Evolutionary conservation across 2,329 filamentous ascomycete species (phyloP).

Genomic region (Blastomyces silverae): DNA sequence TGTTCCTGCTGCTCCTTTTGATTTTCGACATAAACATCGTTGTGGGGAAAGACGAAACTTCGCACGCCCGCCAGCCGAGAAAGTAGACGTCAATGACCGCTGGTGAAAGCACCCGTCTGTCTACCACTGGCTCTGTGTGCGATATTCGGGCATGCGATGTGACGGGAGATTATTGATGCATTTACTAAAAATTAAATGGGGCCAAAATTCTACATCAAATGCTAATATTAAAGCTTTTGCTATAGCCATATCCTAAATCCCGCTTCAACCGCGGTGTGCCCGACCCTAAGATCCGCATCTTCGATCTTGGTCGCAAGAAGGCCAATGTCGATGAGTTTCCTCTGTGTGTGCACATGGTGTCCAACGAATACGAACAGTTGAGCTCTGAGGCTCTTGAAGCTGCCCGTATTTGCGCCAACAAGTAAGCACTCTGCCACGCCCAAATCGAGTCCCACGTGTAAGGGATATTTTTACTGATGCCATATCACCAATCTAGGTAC

Average conservation of each 20-base stretch:
- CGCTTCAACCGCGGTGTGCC: conserved; percentile 99
- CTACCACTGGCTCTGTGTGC: neutral
- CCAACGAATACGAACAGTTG: conserved; percentile 99
- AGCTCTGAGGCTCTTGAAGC: conserved; percentile 99
- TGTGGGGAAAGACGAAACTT: conserved; percentile 22
- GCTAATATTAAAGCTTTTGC: conserved; percentile 13
- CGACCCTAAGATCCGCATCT: conserved; percentile 82
- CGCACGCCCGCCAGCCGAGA: conserved; percentile 10
- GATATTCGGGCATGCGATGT: conserved; percentile 6
- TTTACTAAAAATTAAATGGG: neutral
- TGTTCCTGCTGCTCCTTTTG: conserved; percentile 18
- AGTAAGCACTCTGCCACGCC: conserved; percentile 51
- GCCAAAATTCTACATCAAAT: neutral
- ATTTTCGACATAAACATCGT: conserved; percentile 19
- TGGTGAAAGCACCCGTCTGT: neutral
- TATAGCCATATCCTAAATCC: conserved; percentile 94
- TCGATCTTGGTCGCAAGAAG: conserved; percentile 97
- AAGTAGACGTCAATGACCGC: too few species aligned
- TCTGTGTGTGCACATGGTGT: conserved; percentile 97
- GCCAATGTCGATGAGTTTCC: conserved; percentile 99
- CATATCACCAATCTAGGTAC: conserved; percentile 44
- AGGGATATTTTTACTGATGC: conserved; percentile 43
- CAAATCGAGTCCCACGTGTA: neutral
- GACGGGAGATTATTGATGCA: neutral
- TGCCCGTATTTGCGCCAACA: conserved; percentile 99